These are phyloP conservation scores for Spergularia azorica DNA, from an alignment of 179 eudicot species.

Conservation along the genomic window DNA sequence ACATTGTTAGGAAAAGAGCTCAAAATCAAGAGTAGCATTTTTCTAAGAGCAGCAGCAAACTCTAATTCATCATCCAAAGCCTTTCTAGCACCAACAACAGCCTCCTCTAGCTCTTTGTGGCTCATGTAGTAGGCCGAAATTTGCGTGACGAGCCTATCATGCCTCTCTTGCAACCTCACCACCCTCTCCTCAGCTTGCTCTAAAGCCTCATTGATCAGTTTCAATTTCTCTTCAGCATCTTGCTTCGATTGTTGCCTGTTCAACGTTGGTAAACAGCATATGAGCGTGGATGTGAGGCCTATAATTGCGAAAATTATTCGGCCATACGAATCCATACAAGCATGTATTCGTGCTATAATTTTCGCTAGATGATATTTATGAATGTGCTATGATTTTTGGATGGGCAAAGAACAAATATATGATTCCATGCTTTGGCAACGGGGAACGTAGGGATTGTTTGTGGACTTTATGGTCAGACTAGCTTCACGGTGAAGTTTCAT, in stretches of 20 bases:
- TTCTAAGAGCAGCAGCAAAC: conserved; percentile 28
- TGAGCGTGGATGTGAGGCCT: conserved; percentile 41
- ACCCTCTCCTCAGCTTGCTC: conserved; percentile 52
- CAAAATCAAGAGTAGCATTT: conserved; percentile 32
- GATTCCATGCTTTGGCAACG: conserved; percentile 30
- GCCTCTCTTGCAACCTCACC: conserved; percentile 41
- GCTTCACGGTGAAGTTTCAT: too few relatives aligned
- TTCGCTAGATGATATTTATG: too few relatives aligned
- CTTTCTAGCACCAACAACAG: conserved; percentile 31
- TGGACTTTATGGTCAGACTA: too few relatives aligned
- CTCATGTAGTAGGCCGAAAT: conserved; percentile 45
- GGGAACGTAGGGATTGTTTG: background rate
- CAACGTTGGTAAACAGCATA: conserved; percentile 32
- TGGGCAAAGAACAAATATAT: conserved; percentile 11
- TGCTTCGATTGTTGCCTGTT: conserved; percentile 26
- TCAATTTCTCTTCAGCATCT: conserved; percentile 29
- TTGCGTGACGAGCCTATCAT: conserved; percentile 49
- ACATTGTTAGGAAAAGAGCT: conserved; percentile 25
- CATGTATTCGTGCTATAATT: too few relatives aligned
- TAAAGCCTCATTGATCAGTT: conserved; percentile 37
- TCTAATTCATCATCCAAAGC: conserved; percentile 31
- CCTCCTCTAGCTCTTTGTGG: conserved; percentile 45
- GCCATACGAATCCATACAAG: conserved; percentile 4
- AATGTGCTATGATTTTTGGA: background rate
- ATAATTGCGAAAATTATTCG: conserved; percentile 25